Evolutionary conservation across 805 yeast genomes (phyloP), one percentile per base, ranked within the genome.

Genomic region (Diddensiella transvaalensis): DNA sequence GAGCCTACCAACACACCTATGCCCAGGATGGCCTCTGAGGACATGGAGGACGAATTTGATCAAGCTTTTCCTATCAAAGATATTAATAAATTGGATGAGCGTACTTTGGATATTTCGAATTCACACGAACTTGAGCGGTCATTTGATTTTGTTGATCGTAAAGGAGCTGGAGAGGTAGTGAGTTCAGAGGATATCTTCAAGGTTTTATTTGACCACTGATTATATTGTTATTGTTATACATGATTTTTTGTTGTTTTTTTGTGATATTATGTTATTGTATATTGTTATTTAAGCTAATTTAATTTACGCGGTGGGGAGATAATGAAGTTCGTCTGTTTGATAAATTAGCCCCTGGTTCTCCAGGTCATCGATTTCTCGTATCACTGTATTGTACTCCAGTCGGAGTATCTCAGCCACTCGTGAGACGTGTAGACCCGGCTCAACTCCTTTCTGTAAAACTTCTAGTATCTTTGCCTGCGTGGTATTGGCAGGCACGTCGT

Each of bases 81-180:
- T 5, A 17, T 4, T n/a, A 59, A 66, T 3, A 67, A 65, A 52
- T 71, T 71, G 19, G 50, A 56, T 3, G 64, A 57, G 22, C 58
- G 54, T 37, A 55, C 50, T 18, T 51, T 65, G 15, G 64, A 72
- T 51, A 61, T 67, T 43, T 72, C 80, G 3, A 87, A 80, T 50
- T 74, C 83, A 2, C 68, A 76, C 40, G 82, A 82, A 35, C 58
- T 81, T 51, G 69, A 77, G 6, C 76, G 79, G 59, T 76, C 74
- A 2, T 71, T 79, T 1, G 76, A 72, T 36, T 76, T 35, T 71
- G 6, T 62, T 79, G 49, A 66, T 81, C 22, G 78, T 75, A 29
- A 71, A 68, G 30, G 66, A 66, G 79, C 77, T 23, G 87, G 87
- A 1, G 88, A 82, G 56, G 64, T 73, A 18, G 87, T 83, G 21